phyloP scores from a whole-genome alignment of 805 yeast genomes.

The Hagleromyces aurorensis region DNA sequence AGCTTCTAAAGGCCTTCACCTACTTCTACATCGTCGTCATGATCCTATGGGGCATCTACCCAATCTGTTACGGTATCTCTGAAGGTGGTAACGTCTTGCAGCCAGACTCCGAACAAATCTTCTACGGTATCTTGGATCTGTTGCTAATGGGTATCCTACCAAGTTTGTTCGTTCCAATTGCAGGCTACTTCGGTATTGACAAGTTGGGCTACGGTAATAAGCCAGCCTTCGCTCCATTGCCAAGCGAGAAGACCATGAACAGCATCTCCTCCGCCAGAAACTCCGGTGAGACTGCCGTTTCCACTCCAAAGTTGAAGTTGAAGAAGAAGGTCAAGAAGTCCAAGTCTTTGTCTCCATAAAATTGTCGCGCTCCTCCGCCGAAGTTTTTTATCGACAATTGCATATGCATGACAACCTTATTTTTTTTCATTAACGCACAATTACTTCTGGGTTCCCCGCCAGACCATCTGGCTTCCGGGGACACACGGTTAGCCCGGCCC shows the following conservation, averaged over 20 bases:
- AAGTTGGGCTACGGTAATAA: slow-evolving; percentile 13
- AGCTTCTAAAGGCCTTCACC: slow-evolving; percentile 21
- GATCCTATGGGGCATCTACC: slow-evolving; percentile 41
- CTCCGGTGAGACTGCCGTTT: slow-evolving; percentile 36
- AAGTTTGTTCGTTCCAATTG: slow-evolving; percentile 17
- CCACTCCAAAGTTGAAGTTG: slow-evolving; percentile 9
- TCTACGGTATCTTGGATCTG: slow-evolving; percentile 52
- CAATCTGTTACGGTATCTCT: slow-evolving; percentile 24
- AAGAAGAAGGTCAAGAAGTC: slow-evolving; percentile 14
- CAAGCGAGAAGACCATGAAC: slow-evolving; percentile 8
- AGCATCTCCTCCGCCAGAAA: slow-evolving; percentile 33
- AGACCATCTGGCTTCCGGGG: too few relatives aligned
- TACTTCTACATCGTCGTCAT: slow-evolving; percentile 22
- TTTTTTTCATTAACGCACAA: slow-evolving; percentile 1
- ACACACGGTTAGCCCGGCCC: too few relatives aligned
- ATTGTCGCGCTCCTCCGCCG: background rate
- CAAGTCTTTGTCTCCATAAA: slow-evolving; percentile 7
- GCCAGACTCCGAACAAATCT: slow-evolving; percentile 51
- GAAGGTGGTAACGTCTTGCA: slow-evolving; percentile 59
- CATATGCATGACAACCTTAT: too few relatives aligned
- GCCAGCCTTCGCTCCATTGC: slow-evolving; percentile 6
- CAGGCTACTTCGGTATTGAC: slow-evolving; percentile 18
- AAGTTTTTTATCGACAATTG: too few relatives aligned
- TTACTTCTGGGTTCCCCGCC: too few relatives aligned
- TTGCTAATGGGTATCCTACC: slow-evolving; percentile 34